Percentiles rank a stretch among this genome's conserved stretches.
These are phyloP conservation scores for Yueomyces sinensis DNA, from an alignment of 805 yeast genomes.

Conservation along the genomic window DNA sequence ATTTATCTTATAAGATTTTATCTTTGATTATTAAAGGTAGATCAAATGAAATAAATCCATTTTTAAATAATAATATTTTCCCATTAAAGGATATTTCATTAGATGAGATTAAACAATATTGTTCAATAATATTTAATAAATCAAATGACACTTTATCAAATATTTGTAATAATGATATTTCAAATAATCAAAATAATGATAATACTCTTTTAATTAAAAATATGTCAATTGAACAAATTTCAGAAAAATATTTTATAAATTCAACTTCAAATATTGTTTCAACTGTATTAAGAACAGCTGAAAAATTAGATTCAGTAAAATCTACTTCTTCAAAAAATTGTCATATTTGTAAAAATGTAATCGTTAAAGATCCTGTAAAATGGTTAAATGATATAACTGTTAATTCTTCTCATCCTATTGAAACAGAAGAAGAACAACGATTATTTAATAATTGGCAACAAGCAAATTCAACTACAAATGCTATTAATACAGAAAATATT, in stretches of 20 bases:
- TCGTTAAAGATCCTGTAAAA: constrained; percentile 42
- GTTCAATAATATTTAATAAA: constrained; percentile 18
- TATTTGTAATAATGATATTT: constrained; percentile 5
- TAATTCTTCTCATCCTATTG: constrained; percentile 36
- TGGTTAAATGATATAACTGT: constrained; percentile 68
- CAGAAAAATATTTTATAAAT: constrained; percentile 53
- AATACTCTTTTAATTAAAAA: constrained; percentile 31
- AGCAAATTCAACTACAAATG: constrained; percentile 4
- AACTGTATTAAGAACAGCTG: constrained; percentile 83
- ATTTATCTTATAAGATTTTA: constrained; percentile 67
- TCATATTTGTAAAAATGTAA: constrained; percentile 39
- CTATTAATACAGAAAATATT: constrained; percentile 7
- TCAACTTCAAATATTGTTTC: constrained; percentile 84
- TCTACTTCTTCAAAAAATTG: constrained; percentile 25
- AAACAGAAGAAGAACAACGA: constrained; percentile 28
- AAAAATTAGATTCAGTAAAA: constrained; percentile 47
- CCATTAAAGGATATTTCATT: constrained; percentile 69
- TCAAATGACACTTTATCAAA: constrained; percentile 11
- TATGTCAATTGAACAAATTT: constrained; percentile 72
- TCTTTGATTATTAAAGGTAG: constrained; percentile 77
- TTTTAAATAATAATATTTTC: constrained; percentile 40
- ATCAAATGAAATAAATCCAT: constrained; percentile 50
- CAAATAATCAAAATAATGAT: constrained; percentile 19
- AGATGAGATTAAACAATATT: too few relatives aligned
- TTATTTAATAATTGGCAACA: constrained; percentile 25